Evolutionary conservation across 192 early-diverging fungal genomes (phyloP), one percentile per base, ranked within the genome.

Genomic region (Phycomyces nitens): DNA sequence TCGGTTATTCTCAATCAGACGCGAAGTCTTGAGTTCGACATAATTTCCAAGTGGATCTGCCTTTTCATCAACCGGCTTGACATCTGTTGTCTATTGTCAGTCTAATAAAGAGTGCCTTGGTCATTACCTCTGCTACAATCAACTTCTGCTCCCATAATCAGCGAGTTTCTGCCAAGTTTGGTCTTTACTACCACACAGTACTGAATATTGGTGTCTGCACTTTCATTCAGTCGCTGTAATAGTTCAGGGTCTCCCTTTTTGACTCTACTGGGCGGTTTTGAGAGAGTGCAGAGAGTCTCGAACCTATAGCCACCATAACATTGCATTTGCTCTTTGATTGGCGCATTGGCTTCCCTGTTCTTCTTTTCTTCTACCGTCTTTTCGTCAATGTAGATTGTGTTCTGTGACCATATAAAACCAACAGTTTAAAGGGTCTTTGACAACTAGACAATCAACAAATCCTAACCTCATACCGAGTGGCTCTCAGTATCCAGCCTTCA

Each of bases 71-170:
- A 44, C 29, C 9, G 72, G 69, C 50, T 83, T 83, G 16, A 66
- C 62, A 68, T 79, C 78, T 78, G 55, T n/a, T 53, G 1, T 21
- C 14, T 15, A 23, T 41, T 20, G 49, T 57, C 8, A n/a, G 10
- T 50, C 9, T 58, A 55, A 56, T 63, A n/a, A 64, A 40, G 1
- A 26, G 52, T 22, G 5, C 1, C 51, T 4, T 5, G 8, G 14
- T 24, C 53, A 22, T 72, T 79, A 77, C 84, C 78, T 42, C 76
- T 71, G 20, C 84, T 69, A 74, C 96, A 98, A 70, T 98, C 94
- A 21, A 98, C 89, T 63, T 98, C 96, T 10, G 92, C 96, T 2
- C 93, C 96, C 67, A 95, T 85, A 18, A 98, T 77, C 7, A 96
- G 58, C 29, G 77, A 74, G 60, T 85, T 77, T 2, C 56, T 58